Evolutionary conservation across 1,139 yeast genomes (phyloP).

Genomic region (Pneumocystis jirovecii): DNA sequence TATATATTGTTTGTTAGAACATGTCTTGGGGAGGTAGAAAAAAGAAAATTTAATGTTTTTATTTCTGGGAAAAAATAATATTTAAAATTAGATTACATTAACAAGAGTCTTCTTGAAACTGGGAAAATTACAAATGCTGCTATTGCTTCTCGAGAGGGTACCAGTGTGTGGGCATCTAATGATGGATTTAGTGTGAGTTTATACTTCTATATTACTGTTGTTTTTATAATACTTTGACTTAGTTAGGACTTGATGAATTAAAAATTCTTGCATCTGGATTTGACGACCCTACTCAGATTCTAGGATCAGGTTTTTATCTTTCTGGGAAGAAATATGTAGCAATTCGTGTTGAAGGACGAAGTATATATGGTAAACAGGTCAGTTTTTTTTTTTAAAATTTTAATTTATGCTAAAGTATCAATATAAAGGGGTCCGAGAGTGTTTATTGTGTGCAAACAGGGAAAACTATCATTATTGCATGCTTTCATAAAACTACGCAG

Average conservation of each 20-base stretch:
- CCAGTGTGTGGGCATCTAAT: slow-evolving; percentile 84
- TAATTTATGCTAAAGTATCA: slow-evolving; percentile 25
- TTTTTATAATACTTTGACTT: background rate
- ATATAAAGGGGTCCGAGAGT: slow-evolving; percentile 36
- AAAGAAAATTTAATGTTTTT: background rate
- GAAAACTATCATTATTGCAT: slow-evolving; percentile 87
- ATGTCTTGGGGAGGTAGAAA: background rate
- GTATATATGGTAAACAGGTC: slow-evolving; percentile 82
- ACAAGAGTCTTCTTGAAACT: slow-evolving; percentile 60
- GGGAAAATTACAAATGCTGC: slow-evolving; percentile 86
- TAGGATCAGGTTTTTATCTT: slow-evolving; percentile 71
- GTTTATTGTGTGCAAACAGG: slow-evolving; percentile 81
- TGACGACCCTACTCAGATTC: slow-evolving; percentile 62
- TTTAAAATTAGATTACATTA: slow-evolving; percentile 59
- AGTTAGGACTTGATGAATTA: slow-evolving; percentile 48
- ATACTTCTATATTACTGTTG: background rate
- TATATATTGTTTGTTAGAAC: background rate
- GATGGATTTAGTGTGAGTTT: slow-evolving; percentile 43
- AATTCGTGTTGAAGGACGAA: slow-evolving; percentile 79
- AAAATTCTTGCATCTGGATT: slow-evolving; percentile 63
- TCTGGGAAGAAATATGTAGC: slow-evolving; percentile 78
- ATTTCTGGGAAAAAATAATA: background rate
- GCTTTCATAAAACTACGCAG: slow-evolving; percentile 77
- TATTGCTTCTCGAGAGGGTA: slow-evolving; percentile 86
- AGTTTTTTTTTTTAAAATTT: slow-evolving; percentile 1